These are phyloP conservation scores for Trichosanthes truncata DNA, from an alignment of 306 rosid genomes.

Conservation along the genomic window DNA sequence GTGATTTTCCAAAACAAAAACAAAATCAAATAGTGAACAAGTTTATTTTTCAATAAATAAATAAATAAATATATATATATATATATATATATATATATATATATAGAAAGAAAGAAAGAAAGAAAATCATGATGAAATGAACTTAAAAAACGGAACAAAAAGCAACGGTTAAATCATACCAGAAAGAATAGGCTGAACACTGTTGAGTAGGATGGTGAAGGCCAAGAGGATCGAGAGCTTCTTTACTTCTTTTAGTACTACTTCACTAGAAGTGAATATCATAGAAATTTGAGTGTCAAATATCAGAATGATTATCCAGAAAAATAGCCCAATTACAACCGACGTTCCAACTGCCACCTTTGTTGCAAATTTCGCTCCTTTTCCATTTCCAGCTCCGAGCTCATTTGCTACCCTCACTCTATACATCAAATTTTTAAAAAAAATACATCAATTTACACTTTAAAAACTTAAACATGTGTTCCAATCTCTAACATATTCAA, in stretches of 20 bases:
- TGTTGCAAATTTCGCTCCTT: constrained; percentile 72
- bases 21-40: too few relatives aligned
- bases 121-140: too few relatives aligned
- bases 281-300: constrained; percentile 39
- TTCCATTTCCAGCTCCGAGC: constrained; percentile 80
- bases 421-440: background rate
- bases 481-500: too few relatives aligned
- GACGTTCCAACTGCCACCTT: constrained; percentile 53
- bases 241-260: constrained; percentile 44
- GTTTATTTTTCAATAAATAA: too few relatives aligned
- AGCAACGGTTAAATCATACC: constrained; percentile 16
- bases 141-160: background rate
- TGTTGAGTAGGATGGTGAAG: constrained; percentile 62
- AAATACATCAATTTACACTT: background rate
- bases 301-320: constrained; percentile 38
- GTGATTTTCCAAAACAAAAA: too few relatives aligned
- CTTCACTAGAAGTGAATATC: constrained; percentile 45
- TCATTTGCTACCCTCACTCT: constrained; percentile 89
- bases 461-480: background rate
- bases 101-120: too few relatives aligned
- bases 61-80: too few relatives aligned
- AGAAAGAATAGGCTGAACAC: constrained; percentile 74
- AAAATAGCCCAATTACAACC: constrained; percentile 40
- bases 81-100: too few relatives aligned
- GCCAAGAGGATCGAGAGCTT: constrained; percentile 53